These are phyloP conservation scores for Scedosporium dehoogii DNA, from an alignment of 2,329 filamentous ascomycete genomes.

Conservation along the genomic window DNA sequence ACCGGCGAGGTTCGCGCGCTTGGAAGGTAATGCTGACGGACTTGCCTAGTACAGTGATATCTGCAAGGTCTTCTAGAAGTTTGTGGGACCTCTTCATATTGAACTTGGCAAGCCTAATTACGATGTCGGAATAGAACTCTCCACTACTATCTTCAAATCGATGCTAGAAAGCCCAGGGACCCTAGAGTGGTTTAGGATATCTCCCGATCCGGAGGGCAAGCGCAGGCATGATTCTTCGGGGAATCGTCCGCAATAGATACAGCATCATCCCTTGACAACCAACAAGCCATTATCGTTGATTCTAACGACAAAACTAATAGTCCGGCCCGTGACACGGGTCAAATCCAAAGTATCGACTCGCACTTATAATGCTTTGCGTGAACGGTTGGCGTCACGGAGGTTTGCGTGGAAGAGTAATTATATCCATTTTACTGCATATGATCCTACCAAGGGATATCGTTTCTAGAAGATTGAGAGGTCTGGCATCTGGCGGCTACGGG, in stretches of 20 bases:
- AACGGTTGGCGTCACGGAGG: too few relatives aligned
- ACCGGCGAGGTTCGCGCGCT: constrained; percentile 3
- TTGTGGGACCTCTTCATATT: constrained; percentile 12
- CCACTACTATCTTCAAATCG: constrained; percentile 16
- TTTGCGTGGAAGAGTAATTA: too few relatives aligned
- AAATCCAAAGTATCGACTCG: too few relatives aligned
- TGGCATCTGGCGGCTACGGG: constrained; percentile 14
- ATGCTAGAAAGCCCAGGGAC: constrained; percentile 20
- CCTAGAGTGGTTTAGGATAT: constrained; percentile 23
- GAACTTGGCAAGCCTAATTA: constrained; percentile 16
- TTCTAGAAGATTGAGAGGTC: constrained; percentile 8
- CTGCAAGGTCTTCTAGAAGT: constrained; percentile 10
- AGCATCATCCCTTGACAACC: constrained; percentile 19
- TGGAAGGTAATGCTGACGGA: constrained; percentile 18
- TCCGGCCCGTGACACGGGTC: too few relatives aligned
- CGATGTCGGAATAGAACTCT: constrained; percentile 12
- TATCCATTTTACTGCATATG: too few relatives aligned
- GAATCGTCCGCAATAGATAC: constrained; percentile 25
- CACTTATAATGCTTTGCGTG: too few relatives aligned
- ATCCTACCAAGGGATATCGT: too few relatives aligned
- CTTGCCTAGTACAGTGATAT: constrained; percentile 13
- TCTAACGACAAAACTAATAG: constrained; percentile 20
- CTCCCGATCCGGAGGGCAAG: constrained; percentile 16
- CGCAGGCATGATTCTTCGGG: constrained; percentile 25
- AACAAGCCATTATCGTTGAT: constrained; percentile 20